Conservation (phyloP, 306 rosid genomes). For the Prinsepia uniflora region DNA sequence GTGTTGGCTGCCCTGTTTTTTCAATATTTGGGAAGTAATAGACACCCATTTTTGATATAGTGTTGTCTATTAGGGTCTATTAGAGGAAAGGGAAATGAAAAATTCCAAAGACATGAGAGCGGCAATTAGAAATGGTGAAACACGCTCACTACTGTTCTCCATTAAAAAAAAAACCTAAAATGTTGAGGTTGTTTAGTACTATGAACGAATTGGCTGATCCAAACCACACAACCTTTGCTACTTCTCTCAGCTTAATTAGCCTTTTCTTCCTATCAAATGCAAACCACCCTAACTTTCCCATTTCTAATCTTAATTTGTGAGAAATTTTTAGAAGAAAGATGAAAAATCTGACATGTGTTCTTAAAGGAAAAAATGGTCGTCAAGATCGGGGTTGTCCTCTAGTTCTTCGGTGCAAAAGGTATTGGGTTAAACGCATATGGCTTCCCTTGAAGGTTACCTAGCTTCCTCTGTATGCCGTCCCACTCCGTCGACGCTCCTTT, state of each 20-base stretch:
- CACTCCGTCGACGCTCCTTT: slow-evolving; percentile 96
- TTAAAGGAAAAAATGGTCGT: slow-evolving; percentile 76
- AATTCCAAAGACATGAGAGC: too few relatives aligned
- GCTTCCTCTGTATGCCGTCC: slow-evolving; percentile 86
- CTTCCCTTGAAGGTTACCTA: slow-evolving; percentile 75
- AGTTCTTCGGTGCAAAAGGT: slow-evolving; percentile 75
- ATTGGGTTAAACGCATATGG: slow-evolving; percentile 78
- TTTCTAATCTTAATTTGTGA: not conserved
- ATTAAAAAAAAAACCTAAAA: too few relatives aligned
- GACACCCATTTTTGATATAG: too few relatives aligned
- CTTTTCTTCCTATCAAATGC: slow-evolving; percentile 92
- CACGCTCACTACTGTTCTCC: too few relatives aligned
- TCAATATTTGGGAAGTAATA: too few relatives aligned
- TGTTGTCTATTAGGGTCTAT: too few relatives aligned
- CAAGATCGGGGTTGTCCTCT: slow-evolving; percentile 69
- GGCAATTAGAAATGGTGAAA: too few relatives aligned
- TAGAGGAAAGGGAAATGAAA: too few relatives aligned
- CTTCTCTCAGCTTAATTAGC: slow-evolving; percentile 77
- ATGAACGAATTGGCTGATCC: too few relatives aligned
- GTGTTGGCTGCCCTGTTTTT: too few relatives aligned
- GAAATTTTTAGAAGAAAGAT: not conserved
- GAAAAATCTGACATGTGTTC: slow-evolving; percentile 58
- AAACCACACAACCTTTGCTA: slow-evolving; percentile 65
- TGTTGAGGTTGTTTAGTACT: too few relatives aligned
- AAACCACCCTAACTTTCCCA: not conserved